Conservation (phyloP, 2,329 filamentous ascomycete genomes). For the Cladobotryum mycophilum region DNA sequence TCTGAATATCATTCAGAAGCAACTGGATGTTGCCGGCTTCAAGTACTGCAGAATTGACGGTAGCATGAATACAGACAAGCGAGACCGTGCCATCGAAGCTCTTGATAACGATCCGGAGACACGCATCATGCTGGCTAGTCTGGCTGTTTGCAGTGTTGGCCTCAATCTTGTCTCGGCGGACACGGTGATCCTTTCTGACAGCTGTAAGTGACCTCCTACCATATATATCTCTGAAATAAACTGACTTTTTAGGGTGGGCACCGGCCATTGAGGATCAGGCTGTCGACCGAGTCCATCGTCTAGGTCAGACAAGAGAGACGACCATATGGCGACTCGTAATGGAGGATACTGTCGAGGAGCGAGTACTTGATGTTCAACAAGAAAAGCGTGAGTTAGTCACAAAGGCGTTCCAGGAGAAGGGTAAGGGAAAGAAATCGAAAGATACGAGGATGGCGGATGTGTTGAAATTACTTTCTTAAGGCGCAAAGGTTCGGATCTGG, state of each 20-base stretch:
- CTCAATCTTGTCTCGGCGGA: conserved; percentile 82
- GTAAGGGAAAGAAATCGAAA: conserved; percentile 46
- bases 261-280: conserved; percentile 91
- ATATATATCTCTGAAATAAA: background rate
- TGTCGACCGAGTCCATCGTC: conserved; percentile 76
- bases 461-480: conserved; percentile 38
- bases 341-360: conserved; percentile 73
- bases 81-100: conserved; percentile 64
- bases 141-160: conserved; percentile 78
- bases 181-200: conserved; percentile 76
- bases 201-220: conserved; percentile 40
- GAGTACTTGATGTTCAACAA: conserved; percentile 69
- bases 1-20: conserved; percentile 62
- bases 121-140: conserved; percentile 72
- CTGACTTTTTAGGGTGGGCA: conserved; percentile 61
- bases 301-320: conserved; percentile 74
- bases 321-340: conserved; percentile 78
- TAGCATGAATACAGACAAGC: conserved; percentile 61
- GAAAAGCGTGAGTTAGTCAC: conserved; percentile 73
- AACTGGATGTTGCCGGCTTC: conserved; percentile 55
- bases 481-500: background rate
- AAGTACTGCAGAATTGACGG: conserved; percentile 72
- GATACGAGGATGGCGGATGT: conserved; percentile 53
- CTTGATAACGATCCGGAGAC: conserved; percentile 62
- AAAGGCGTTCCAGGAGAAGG: conserved; percentile 72